These are phyloP conservation scores for Aspergillus baeticus DNA, from an alignment of 495 filamentous ascomycete genomes.

Conservation along the genomic window DNA sequence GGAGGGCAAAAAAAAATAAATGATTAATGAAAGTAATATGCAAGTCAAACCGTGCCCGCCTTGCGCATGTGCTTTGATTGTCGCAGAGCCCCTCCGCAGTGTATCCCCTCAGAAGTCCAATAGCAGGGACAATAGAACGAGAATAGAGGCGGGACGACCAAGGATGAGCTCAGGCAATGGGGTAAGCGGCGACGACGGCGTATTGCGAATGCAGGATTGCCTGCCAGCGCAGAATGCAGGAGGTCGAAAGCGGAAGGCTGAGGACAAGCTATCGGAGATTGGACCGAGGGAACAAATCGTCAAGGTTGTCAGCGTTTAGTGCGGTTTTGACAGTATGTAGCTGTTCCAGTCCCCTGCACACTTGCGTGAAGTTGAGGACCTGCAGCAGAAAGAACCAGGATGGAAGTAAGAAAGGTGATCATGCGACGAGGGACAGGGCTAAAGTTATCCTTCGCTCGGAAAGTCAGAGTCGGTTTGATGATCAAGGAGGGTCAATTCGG, in stretches of 20 bases:
- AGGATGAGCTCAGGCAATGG: slow-evolving; percentile 25
- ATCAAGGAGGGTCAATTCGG: slow-evolving; percentile 8
- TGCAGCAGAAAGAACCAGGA: slow-evolving; percentile 27
- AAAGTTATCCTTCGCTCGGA: slow-evolving; percentile 27
- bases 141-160: slow-evolving; percentile 9
- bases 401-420: slow-evolving; percentile 31
- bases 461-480: slow-evolving; percentile 11
- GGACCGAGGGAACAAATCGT: slow-evolving; percentile 29
- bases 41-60: slow-evolving; percentile 22
- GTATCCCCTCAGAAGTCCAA: slow-evolving; percentile 16
- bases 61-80: slow-evolving; percentile 26
- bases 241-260: slow-evolving; percentile 41
- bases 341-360: slow-evolving; percentile 38
- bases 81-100: slow-evolving; percentile 28
- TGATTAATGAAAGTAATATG: slow-evolving; percentile 16
- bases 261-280: slow-evolving; percentile 38
- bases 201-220: slow-evolving; percentile 31
- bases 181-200: slow-evolving; percentile 19
- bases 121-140: slow-evolving; percentile 8
- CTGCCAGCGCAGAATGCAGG: slow-evolving; percentile 47
- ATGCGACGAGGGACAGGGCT: slow-evolving; percentile 31
- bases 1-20: slow-evolving; percentile 16
- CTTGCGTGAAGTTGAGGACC: slow-evolving; percentile 42
- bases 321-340: slow-evolving; percentile 26
- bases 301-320: slow-evolving; percentile 32